A percentile compares a stretch with the other conserved stretches of the same genome.
phyloP scores from a whole-genome alignment of 805 yeast genomes.

The Kluyveromyces siamensis region DNA sequence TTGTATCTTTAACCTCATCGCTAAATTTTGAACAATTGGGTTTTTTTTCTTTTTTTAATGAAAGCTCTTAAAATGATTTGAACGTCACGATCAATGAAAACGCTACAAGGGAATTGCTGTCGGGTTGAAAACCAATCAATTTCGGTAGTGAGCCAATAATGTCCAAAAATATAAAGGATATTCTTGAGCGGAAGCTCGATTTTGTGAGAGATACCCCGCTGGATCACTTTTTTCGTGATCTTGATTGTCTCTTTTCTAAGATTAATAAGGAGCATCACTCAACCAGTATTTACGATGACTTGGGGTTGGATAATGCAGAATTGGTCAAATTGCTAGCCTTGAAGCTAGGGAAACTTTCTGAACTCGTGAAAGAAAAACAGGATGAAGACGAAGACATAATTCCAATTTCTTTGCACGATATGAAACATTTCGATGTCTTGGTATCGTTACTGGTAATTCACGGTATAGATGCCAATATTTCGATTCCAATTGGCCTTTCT shows the following conservation, averaged over 20 bases:
- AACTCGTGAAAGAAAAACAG: conserved; percentile 8
- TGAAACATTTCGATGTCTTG: conserved; percentile 60
- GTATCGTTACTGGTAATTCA: conserved; percentile 56
- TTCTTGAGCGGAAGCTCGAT: conserved; percentile 24
- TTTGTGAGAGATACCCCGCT: conserved; percentile 24
- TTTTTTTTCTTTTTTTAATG: neutral
- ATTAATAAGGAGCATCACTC: conserved; percentile 2
- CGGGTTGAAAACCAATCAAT: no score
- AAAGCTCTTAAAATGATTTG: no score
- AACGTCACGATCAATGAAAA: no score
- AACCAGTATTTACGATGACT: conserved; percentile 7
- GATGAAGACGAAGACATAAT: conserved; percentile 25
- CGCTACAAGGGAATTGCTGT: neutral
- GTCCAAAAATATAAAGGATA: conserved; percentile 5
- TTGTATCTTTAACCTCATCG: neutral
- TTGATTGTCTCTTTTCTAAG: conserved; percentile 12
- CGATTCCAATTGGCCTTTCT: conserved; percentile 53
- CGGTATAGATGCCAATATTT: conserved; percentile 61
- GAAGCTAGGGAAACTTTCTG: conserved; percentile 10
- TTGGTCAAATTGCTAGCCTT: conserved; percentile 14
- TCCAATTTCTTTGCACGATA: conserved; percentile 75
- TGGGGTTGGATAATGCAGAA: conserved; percentile 10
- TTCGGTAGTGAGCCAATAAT: neutral
- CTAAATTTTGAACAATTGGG: neutral
- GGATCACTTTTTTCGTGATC: conserved; percentile 24